phyloP scores from a whole-genome alignment of 2,329 filamentous ascomycete genomes.

The Simplicillium aogashimaense region DNA sequence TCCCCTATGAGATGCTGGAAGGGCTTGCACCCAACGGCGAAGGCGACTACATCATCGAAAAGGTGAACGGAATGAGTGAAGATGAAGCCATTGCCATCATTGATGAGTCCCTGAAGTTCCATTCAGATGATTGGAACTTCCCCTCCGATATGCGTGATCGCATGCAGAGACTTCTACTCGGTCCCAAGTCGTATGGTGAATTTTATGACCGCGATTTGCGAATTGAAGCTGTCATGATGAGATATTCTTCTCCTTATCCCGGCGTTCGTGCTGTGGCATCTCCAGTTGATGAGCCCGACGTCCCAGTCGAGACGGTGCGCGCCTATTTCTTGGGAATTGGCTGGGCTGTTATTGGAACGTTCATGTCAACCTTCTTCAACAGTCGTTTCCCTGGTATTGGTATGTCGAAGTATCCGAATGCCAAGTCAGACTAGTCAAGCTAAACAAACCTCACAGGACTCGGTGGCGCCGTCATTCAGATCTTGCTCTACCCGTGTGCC shows the following conservation, averaged over 20 bases:
- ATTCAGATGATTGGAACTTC: slow-evolving; percentile 34
- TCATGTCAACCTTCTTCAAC: slow-evolving; percentile 30
- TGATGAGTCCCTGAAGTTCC: slow-evolving; percentile 24
- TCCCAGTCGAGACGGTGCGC: slow-evolving; percentile 29
- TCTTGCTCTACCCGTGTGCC: slow-evolving; percentile 35
- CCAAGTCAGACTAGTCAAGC: neutral
- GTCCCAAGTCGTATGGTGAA: slow-evolving; percentile 27
- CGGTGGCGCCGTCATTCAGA: slow-evolving; percentile 28
- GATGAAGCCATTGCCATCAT: slow-evolving; percentile 30
- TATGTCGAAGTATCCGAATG: slow-evolving; percentile 7
- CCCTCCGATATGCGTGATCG: slow-evolving; percentile 30
- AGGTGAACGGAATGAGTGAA: slow-evolving; percentile 30
- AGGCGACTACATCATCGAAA: slow-evolving; percentile 28
- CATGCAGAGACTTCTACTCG: slow-evolving; percentile 26
- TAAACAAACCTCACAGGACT: slow-evolving; percentile 12
- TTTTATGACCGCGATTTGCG: slow-evolving; percentile 29
- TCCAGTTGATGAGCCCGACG: slow-evolving; percentile 20
- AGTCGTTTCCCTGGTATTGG: slow-evolving; percentile 26
- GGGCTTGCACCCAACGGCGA: slow-evolving; percentile 31
- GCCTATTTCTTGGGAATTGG: slow-evolving; percentile 30
- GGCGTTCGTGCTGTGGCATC: slow-evolving; percentile 30
- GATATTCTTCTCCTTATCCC: slow-evolving; percentile 30
- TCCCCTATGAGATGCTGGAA: slow-evolving; percentile 26
- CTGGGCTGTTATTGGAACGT: slow-evolving; percentile 27
- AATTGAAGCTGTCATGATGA: slow-evolving; percentile 28